These are phyloP conservation scores for Prunus yedoensis DNA, from an alignment of 331 rosid species.

Conservation along the genomic window DNA sequence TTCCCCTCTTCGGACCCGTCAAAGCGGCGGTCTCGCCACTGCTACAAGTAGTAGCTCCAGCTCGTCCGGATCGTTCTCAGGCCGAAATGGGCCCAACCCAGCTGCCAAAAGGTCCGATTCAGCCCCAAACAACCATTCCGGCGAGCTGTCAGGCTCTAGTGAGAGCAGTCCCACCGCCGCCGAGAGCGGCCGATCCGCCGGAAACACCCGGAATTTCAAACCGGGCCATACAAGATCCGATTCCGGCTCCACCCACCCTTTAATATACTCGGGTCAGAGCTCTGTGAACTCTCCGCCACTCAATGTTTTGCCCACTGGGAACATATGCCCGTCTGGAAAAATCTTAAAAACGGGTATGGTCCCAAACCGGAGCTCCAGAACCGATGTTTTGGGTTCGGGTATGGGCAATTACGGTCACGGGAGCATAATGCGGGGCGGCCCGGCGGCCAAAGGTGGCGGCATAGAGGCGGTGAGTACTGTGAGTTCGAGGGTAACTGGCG, in stretches of 20 bases:
- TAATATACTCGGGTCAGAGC: conserved; percentile 60
- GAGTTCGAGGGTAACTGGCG: conserved; percentile 1
- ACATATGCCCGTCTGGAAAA: conserved; percentile 89
- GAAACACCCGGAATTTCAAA: conserved; percentile 35
- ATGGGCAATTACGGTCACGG: conserved; percentile 88
- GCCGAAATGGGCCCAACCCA: conserved; percentile 46
- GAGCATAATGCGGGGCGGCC: conserved; percentile 85
- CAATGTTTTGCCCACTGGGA: conserved; percentile 77
- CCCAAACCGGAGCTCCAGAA: conserved; percentile 44
- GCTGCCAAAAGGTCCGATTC: conserved; percentile 52
- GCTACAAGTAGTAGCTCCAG: conserved; percentile 78
- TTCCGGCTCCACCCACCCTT: conserved; percentile 45
- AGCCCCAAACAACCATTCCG: conserved; percentile 61
- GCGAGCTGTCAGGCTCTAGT: conserved; percentile 84
- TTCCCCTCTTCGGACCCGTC: conserved; percentile 73
- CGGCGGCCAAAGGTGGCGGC: conserved; percentile 28
- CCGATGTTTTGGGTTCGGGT: conserved; percentile 80
- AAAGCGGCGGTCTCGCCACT: conserved; percentile 33
- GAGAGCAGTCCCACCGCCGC: conserved; percentile 76
- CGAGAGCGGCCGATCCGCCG: conserved; percentile 51
- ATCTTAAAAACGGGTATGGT: conserved; percentile 62
- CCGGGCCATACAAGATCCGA: conserved; percentile 70
- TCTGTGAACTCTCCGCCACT: conserved; percentile 62
- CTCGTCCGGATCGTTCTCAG: conserved; percentile 87
- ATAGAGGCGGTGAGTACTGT: conserved; percentile 17